Base-by-base conservation (phyloP, 2,329 filamentous ascomycete species). In the Sporothrix euskadiensis region DNA sequence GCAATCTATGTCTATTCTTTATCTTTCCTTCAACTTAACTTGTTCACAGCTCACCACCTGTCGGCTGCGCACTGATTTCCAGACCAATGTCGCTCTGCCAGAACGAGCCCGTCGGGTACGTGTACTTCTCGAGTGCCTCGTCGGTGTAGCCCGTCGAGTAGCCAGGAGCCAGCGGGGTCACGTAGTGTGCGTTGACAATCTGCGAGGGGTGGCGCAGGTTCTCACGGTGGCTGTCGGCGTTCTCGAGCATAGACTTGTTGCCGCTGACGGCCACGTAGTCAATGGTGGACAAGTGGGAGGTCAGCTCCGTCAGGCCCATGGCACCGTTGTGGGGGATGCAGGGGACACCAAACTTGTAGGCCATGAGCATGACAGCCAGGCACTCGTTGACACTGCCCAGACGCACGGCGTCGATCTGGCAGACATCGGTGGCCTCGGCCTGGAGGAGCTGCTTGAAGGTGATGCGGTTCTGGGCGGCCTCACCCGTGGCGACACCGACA, bases 381-480 rank as follows among this genome's bases (percentile, higher is more conserved):
- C 95, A 94, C 83, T 97, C 94, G 83, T 97, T 97, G 63, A 97
- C 93, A 75, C 94, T 94, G 56, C 94, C 94, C 77, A 97, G 88
- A 35, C 94, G 91, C 84, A 94, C 97, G 3, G 94, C 94, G 78
- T 97, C 94, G 78, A 96, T 92, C 82, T 97, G 94, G 81, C 93
- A 94, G 22, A 97, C 89, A 79, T 96, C 94, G 78, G 97, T 93
- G 75, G 94, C 93, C 69, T 91, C 91, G 1, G 89, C 86, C 80
- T 91, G 88, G 69, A 97, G 88, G 74, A 97, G 88, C 83, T 97
- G 94, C 87, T 97, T 97, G 88, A 97, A 97, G 78, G 97, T 89
- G 77, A 97, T 92, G 57, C 94, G 90, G 85, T 97, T 97, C 84
- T 97, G 94, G 84, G 93, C 96, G 93, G 97, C 97, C 84, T 97